phyloP scores from a whole-genome alignment of 305 asterid genomes.

The Solanum hybrid region DNA sequence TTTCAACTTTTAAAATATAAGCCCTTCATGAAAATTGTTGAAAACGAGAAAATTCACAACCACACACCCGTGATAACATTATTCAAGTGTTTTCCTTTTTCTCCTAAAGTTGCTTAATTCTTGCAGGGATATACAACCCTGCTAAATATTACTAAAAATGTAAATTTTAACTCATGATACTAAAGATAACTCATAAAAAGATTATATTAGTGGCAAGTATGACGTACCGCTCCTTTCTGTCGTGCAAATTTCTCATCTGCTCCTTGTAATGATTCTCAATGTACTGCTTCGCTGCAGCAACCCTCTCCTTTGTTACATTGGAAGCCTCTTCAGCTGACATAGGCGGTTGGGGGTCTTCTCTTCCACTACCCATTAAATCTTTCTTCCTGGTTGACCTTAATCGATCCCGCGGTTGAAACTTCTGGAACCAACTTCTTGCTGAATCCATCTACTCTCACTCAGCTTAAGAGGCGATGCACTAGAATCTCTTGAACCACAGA shows the following conservation, averaged over 20 bases:
- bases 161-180: neutral
- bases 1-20: neutral
- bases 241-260: constrained; percentile 87
- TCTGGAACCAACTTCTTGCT: constrained; percentile 84
- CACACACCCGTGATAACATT: neutral
- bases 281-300: constrained; percentile 91
- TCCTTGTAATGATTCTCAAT: constrained; percentile 96
- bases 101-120: neutral
- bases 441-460: constrained; percentile 60
- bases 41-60: neutral
- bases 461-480: constrained; percentile 22
- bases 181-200: neutral
- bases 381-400: constrained; percentile 49
- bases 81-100: neutral
- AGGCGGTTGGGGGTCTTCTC: constrained; percentile 48
- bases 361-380: constrained; percentile 55
- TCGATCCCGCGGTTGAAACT: constrained; percentile 70
- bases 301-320: constrained; percentile 76
- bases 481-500: constrained; percentile 13
- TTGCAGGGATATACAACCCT: neutral
- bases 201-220: neutral
- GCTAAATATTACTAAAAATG: neutral
- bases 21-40: neutral
- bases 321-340: constrained; percentile 82
- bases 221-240: constrained; percentile 80